A percentile compares a stretch with the other conserved stretches of the same genome.
These are phyloP conservation scores for Ophiostoma sp. DNA, from an alignment of 2,329 filamentous ascomycete species.

Conservation along the genomic window DNA sequence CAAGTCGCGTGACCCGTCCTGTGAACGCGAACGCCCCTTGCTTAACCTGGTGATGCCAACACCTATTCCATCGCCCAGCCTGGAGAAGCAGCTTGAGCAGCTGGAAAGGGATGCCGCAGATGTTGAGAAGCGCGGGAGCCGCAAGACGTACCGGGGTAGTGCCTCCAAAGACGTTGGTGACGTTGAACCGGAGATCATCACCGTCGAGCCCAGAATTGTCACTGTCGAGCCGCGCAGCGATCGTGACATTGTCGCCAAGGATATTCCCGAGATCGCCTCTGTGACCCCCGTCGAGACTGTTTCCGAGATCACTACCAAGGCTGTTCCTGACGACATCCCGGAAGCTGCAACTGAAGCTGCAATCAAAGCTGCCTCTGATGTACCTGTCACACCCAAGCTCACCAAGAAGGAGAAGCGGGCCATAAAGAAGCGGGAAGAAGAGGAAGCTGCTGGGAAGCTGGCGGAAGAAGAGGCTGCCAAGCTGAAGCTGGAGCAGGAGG, in stretches of 20 bases:
- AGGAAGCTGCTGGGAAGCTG: not conserved
- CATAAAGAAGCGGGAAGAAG: not conserved
- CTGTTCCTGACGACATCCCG: not conserved
- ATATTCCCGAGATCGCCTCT: not conserved
- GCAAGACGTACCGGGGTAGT: not conserved
- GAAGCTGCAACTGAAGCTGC: not conserved
- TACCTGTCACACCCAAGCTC: not conserved
- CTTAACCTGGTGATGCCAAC: slow-evolving; percentile 59
- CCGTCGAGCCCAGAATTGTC: slow-evolving; percentile 26
- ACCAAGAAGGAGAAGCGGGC: slow-evolving; percentile 12
- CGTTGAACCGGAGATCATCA: slow-evolving; percentile 17
- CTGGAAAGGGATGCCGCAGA: slow-evolving; percentile 12
- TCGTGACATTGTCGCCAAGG: slow-evolving; percentile 8
- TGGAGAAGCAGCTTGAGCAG: slow-evolving; percentile 37
- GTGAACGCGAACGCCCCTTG: slow-evolving; percentile 51
- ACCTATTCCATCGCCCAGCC: slow-evolving; percentile 47
- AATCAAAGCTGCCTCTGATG: not conserved
- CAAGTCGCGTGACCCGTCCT: slow-evolving; percentile 47
- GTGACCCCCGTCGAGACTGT: not conserved
- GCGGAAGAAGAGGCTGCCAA: not conserved
- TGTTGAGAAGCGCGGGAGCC: not conserved
- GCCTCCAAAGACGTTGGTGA: not conserved
- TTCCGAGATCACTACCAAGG: not conserved
- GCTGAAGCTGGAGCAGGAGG: not conserved
- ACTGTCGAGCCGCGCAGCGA: slow-evolving; percentile 17